Evolutionary conservation across 768 basidiomycete species (phyloP).

Genomic region (Amanita rubescens): DNA sequence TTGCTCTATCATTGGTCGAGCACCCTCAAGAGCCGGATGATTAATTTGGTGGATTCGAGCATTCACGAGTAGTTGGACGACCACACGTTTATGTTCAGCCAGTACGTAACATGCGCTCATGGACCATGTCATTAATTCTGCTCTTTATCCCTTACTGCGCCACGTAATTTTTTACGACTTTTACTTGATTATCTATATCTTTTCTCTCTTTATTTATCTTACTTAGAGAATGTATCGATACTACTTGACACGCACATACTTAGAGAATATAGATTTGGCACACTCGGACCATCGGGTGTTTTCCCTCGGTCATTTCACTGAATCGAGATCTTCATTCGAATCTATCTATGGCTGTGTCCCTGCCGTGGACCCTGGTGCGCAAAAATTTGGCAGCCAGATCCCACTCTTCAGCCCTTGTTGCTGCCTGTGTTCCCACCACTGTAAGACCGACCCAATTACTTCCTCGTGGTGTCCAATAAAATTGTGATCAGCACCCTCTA

Average conservation of each 20-base stretch:
- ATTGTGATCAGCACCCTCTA: slow-evolving; percentile 78
- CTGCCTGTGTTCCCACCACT: slow-evolving; percentile 52
- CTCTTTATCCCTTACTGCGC: neutral
- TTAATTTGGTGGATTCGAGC: neutral
- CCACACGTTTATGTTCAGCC: neutral
- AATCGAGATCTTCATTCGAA: neutral
- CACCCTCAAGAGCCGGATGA: neutral
- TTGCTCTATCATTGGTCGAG: neutral
- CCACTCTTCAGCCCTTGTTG: slow-evolving; percentile 49
- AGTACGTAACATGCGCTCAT: neutral
- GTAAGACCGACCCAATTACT: slow-evolving; percentile 57
- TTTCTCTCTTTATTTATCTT: neutral
- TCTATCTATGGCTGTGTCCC: neutral
- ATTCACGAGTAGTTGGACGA: neutral
- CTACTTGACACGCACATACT: neutral
- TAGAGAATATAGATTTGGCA: neutral
- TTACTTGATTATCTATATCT: neutral
- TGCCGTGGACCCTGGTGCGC: slow-evolving; percentile 15
- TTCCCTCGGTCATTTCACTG: neutral
- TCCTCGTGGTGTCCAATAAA: slow-evolving; percentile 63
- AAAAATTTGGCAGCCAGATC: slow-evolving; percentile 50
- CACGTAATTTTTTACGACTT: neutral
- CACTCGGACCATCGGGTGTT: neutral
- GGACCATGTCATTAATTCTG: neutral
- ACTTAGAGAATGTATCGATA: slow-evolving; percentile 3